Percentiles rank a stretch among this genome's conserved stretches.
Evolutionary conservation across 2,329 filamentous ascomycete genomes (phyloP).

Genomic region (Colletotrichum brevisporum): DNA sequence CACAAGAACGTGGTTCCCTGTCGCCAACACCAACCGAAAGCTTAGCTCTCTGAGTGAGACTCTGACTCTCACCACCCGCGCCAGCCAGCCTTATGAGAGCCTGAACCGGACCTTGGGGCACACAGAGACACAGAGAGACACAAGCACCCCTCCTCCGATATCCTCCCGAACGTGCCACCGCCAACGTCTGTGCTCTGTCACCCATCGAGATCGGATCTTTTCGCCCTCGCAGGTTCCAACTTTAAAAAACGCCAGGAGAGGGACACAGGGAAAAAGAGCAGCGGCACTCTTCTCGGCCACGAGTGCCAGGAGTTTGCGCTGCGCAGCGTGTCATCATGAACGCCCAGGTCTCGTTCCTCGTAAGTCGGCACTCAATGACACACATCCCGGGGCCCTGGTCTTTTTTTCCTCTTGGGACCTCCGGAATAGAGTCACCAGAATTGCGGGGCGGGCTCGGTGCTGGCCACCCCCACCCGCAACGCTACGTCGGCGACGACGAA

Average conservation of each 20-base stretch:
- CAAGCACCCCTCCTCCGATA: slow-evolving; percentile 20
- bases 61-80: slow-evolving; percentile 4
- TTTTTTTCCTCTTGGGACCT: slow-evolving; percentile 5
- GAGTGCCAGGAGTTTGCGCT: slow-evolving; percentile 12
- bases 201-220: slow-evolving; percentile 23
- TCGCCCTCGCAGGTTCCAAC: background rate
- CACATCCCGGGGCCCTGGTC: slow-evolving; percentile 4
- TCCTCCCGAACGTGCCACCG: slow-evolving; percentile 12
- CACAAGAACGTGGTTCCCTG: slow-evolving; percentile 21
- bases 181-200: slow-evolving; percentile 20
- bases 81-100: slow-evolving; percentile 16
- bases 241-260: slow-evolving; percentile 4
- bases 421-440: slow-evolving; percentile 26
- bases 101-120: slow-evolving; percentile 23
- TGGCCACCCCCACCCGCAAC: slow-evolving; percentile 12
- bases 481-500: slow-evolving; percentile 18
- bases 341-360: slow-evolving; percentile 70
- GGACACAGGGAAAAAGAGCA: slow-evolving; percentile 6
- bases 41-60: slow-evolving; percentile 2
- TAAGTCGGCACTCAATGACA: slow-evolving; percentile 52
- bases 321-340: slow-evolving; percentile 60
- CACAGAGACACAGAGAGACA: background rate
- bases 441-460: slow-evolving; percentile 29
- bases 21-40: slow-evolving; percentile 21
- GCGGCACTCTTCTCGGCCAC: slow-evolving; percentile 19